Conservation (phyloP, 176 grass and related monocot species). For the Neostapfia colusana region DNA sequence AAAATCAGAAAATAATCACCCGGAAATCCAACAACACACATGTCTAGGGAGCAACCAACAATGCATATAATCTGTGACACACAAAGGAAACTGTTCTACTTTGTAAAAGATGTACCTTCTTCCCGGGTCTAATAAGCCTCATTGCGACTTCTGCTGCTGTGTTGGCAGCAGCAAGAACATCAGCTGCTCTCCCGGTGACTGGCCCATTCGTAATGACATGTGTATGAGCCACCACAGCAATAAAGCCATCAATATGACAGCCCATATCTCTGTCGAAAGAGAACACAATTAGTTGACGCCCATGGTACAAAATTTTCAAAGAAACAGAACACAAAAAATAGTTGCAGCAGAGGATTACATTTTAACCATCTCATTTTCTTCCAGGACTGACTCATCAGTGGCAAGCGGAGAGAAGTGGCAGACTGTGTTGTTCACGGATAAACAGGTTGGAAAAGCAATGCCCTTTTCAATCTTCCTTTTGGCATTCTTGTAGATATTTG, state of each 20-base stretch:
- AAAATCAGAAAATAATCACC: no score
- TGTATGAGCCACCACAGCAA: slow-evolving; percentile 96
- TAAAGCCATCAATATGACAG: slow-evolving; percentile 99
- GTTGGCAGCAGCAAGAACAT: slow-evolving; percentile 91
- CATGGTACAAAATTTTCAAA: neutral
- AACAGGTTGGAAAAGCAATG: slow-evolving; percentile 89
- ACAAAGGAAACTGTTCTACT: neutral
- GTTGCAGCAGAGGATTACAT: slow-evolving; percentile 59
- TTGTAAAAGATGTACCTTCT: slow-evolving; percentile 58
- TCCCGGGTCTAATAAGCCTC: slow-evolving; percentile 93
- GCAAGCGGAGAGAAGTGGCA: slow-evolving; percentile 94
- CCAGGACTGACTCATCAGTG: slow-evolving; percentile 69
- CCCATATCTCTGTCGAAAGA: slow-evolving; percentile 79
- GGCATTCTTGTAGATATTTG: slow-evolving; percentile 90
- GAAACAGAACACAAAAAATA: neutral
- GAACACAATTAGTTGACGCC: neutral
- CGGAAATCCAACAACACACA: no score
- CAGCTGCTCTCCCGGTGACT: slow-evolving; percentile 74
- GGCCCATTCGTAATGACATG: slow-evolving; percentile 70
- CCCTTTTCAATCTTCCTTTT: slow-evolving; percentile 99
- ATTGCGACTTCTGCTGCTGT: slow-evolving; percentile 92
- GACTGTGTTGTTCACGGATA: slow-evolving; percentile 91
- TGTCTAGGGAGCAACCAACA: neutral
- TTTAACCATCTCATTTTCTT: slow-evolving; percentile 95
- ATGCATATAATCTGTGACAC: neutral